phyloP scores from a whole-genome alignment of 176 grass and related monocot species.

The Bothriochloa decipiens region DNA sequence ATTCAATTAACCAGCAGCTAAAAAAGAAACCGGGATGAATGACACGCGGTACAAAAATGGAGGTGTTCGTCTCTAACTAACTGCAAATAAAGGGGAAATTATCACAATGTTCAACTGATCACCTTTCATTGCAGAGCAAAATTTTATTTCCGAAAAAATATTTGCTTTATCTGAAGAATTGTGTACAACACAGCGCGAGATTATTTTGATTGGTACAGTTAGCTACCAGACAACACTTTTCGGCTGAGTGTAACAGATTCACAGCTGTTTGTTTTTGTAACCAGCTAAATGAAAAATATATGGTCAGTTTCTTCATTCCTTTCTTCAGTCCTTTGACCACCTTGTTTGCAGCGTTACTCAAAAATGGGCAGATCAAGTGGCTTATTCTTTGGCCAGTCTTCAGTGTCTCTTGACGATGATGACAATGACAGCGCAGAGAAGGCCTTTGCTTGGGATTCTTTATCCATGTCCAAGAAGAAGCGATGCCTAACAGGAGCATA shows the following conservation, averaged over 20 bases:
- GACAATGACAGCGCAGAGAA: conserved; percentile 35
- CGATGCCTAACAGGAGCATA: conserved; percentile 59
- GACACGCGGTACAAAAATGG: not conserved
- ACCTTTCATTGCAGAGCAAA: not conserved
- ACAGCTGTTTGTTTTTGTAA: not conserved
- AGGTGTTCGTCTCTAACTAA: too few species aligned
- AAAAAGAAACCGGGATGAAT: not conserved
- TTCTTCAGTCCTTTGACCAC: not conserved
- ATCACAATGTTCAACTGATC: not conserved
- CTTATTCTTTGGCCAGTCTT: conserved; percentile 32
- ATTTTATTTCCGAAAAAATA: not conserved
- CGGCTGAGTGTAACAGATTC: not conserved
- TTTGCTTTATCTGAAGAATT: conserved; percentile 4
- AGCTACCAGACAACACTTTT: not conserved
- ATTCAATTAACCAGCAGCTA: not conserved
- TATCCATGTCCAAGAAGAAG: conserved; percentile 82
- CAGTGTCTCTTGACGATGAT: conserved; percentile 28
- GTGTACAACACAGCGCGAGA: not conserved
- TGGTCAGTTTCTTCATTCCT: conserved; percentile 15
- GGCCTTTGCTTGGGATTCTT: conserved; percentile 54
- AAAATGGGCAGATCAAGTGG: conserved; percentile 83
- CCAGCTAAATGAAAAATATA: conserved; percentile 25
- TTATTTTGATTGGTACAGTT: conserved; percentile 36
- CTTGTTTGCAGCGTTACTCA: conserved; percentile 49
- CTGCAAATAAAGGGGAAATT: not conserved